Percentiles rank a stretch among this genome's conserved stretches.
These are phyloP conservation scores for Aciculosporium take DNA, from an alignment of 2,329 filamentous ascomycete genomes.

Conservation along the genomic window DNA sequence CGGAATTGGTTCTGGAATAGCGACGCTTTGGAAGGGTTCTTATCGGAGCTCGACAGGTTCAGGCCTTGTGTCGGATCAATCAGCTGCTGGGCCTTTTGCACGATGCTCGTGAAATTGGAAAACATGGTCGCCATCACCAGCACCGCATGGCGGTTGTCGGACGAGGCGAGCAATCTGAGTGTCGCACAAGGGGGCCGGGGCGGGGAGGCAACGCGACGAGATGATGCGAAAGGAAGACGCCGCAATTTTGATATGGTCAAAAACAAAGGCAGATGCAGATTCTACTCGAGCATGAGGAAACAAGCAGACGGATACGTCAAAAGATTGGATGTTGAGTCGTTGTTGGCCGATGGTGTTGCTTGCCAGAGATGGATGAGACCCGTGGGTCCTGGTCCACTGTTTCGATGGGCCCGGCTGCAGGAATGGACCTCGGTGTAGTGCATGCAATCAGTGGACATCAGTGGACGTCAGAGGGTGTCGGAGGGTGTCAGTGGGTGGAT, in stretches of 20 bases:
- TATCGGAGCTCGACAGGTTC: conserved; percentile 57
- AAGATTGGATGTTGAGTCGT: background rate
- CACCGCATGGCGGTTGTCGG: conserved; percentile 25
- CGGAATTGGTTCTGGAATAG: conserved; percentile 96
- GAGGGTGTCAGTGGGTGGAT: no score
- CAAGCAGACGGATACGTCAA: background rate
- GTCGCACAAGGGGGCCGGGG: conserved; percentile 3
- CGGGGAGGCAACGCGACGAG: background rate
- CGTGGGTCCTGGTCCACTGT: no score
- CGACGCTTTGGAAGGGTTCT: conserved; percentile 75
- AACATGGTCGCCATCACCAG: conserved; percentile 36
- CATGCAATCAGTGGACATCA: no score
- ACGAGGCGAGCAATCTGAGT: background rate
- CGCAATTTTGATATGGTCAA: background rate
- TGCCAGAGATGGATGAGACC: background rate
- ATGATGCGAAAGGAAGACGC: background rate
- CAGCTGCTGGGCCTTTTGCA: conserved; percentile 89
- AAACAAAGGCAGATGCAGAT: background rate
- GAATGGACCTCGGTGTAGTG: no score
- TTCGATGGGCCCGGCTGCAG: no score
- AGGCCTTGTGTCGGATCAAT: conserved; percentile 78
- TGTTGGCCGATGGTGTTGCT: background rate
- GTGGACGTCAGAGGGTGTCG: no score
- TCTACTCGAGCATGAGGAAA: background rate
- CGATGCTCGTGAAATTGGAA: conserved; percentile 57